A percentile compares a stretch with the other conserved stretches of the same genome.
phyloP scores from a whole-genome alignment of 164 flowering plant genomes.

The Magnolia officinalis region DNA sequence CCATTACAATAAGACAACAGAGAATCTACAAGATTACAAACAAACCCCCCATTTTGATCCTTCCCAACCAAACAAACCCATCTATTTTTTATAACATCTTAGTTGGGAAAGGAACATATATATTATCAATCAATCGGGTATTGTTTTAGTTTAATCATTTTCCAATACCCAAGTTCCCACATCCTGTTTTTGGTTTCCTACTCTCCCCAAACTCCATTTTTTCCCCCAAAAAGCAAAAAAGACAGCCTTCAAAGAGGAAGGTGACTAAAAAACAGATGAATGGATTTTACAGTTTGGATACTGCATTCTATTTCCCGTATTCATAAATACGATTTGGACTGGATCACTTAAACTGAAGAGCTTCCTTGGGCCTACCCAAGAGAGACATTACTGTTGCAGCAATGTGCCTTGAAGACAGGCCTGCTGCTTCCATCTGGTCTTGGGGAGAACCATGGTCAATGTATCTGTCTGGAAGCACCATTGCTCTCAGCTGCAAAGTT shows the following conservation, averaged over 20 bases:
- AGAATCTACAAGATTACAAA: not conserved
- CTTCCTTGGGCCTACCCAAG: conserved; percentile 69
- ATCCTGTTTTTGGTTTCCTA: not conserved
- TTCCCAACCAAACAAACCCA: not conserved
- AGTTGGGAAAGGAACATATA: not conserved
- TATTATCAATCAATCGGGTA: not conserved
- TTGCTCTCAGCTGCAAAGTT: conserved; percentile 25
- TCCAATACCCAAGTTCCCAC: not conserved
- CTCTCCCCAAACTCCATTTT: not conserved
- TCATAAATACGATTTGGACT: not conserved
- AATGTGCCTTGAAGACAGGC: conserved; percentile 73
- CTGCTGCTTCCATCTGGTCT: conserved; percentile 83
- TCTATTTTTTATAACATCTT: not conserved
- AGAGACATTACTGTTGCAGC: conserved; percentile 69
- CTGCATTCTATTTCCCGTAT: not conserved
- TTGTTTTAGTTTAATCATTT: not conserved
- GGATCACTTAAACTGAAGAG: conserved; percentile 41
- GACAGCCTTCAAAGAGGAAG: not conserved
- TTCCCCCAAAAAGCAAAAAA: not conserved
- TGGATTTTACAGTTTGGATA: not conserved
- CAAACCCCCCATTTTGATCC: not conserved
- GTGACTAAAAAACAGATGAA: not conserved
- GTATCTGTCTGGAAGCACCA: conserved; percentile 62
- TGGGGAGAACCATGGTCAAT: conserved; percentile 84
- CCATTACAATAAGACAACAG: conserved; percentile 2